Percentiles rank a stretch among this genome's conserved stretches.
Evolutionary conservation across 2,329 filamentous ascomycete genomes (phyloP).

Genomic region (Talaromyces piceae): DNA sequence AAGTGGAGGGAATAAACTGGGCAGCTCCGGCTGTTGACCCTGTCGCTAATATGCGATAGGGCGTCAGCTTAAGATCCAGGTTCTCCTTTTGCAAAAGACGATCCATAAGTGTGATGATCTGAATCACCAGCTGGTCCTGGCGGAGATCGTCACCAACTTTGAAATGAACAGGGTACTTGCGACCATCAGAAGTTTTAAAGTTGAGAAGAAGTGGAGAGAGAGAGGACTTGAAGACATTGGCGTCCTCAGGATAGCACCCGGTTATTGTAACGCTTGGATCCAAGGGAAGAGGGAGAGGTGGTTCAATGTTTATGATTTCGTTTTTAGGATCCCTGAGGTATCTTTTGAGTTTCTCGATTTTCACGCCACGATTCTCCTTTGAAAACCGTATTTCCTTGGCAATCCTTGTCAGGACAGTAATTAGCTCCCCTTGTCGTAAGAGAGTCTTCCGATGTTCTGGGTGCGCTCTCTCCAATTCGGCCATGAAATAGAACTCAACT

Average conservation of each 20-base stretch:
- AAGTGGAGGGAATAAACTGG: constrained; percentile 85
- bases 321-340: constrained; percentile 84
- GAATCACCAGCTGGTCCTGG: constrained; percentile 94
- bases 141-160: constrained; percentile 94
- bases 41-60: constrained; percentile 93
- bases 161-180: constrained; percentile 87
- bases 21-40: constrained; percentile 82
- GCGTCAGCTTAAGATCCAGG: constrained; percentile 85
- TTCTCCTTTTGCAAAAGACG: constrained; percentile 93
- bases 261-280: constrained; percentile 75
- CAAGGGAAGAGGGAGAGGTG: constrained; percentile 77
- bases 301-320: constrained; percentile 74
- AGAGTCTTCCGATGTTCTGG: constrained; percentile 67
- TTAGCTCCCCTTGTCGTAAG: constrained; percentile 78
- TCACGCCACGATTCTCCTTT: constrained; percentile 67
- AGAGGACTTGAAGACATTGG: constrained; percentile 91
- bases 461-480: constrained; percentile 69
- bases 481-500: constrained; percentile 95
- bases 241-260: constrained; percentile 75
- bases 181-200: constrained; percentile 72
- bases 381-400: constrained; percentile 81
- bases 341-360: constrained; percentile 76
- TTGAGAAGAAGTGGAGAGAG: constrained; percentile 84
- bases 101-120: constrained; percentile 97
- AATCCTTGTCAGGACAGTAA: constrained; percentile 79